phyloP scores from a whole-genome alignment of 2,329 filamentous ascomycete species.

The Plenodomus tracheiphilus region DNA sequence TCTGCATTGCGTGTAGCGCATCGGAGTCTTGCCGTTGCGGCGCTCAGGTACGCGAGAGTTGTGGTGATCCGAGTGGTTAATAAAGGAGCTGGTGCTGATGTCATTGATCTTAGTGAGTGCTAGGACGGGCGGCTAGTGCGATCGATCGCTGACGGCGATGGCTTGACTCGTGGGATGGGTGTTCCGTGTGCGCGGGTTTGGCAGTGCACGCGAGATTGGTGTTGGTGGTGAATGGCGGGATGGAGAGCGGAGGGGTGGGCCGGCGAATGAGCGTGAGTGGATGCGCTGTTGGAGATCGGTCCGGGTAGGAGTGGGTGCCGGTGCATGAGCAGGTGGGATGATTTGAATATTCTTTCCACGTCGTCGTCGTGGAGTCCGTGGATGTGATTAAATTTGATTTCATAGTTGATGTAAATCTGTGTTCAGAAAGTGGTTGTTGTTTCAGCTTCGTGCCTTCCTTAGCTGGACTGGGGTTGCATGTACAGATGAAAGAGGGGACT shows the following conservation, averaged over 20 bases:
- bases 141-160: neutral
- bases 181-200: too few relatives aligned
- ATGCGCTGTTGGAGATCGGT: neutral
- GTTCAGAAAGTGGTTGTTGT: neutral
- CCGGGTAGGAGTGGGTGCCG: neutral
- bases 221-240: neutral
- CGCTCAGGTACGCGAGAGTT: constrained; percentile 7
- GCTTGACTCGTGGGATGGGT: neutral
- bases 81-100: constrained; percentile 1
- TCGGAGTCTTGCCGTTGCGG: neutral
- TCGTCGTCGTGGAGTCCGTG: too few relatives aligned
- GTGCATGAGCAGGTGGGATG: neutral
- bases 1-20: neutral
- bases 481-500: neutral
- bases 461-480: neutral
- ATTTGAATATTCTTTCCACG: neutral
- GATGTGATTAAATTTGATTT: neutral
- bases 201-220: neutral
- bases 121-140: neutral
- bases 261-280: neutral
- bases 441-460: neutral
- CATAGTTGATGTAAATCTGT: neutral
- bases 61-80: constrained; percentile 3
- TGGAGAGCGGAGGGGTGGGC: neutral
- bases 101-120: constrained; percentile 12